Percentiles rank a stretch among this genome's conserved stretches.
These are phyloP conservation scores for Acacia melanoxylon DNA, from an alignment of 306 rosid genomes.

Conservation along the genomic window DNA sequence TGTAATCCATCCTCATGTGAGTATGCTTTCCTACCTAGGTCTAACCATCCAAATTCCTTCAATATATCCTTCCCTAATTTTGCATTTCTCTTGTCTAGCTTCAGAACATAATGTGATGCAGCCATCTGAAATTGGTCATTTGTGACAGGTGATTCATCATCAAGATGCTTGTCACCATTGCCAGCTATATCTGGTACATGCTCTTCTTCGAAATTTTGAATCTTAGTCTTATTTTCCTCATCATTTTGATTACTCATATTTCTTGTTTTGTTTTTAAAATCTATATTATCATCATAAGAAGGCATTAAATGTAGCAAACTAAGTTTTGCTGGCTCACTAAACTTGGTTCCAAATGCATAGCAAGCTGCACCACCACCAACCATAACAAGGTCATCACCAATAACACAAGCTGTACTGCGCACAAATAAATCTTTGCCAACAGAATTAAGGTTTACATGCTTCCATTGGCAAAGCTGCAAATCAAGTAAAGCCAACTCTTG, in stretches of 20 bases:
- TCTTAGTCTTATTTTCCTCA: conserved; percentile 29
- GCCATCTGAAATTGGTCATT: conserved; percentile 36
- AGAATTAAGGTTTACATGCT: conserved; percentile 67
- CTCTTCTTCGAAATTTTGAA: conserved; percentile 33
- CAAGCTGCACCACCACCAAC: conserved; percentile 95
- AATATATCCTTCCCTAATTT: conserved; percentile 81
- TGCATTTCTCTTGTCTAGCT: conserved; percentile 69
- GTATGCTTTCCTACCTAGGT: conserved; percentile 69
- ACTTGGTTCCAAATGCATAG: conserved; percentile 96
- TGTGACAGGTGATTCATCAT: conserved; percentile 29
- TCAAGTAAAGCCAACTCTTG: conserved; percentile 83
- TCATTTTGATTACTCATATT: conserved; percentile 31
- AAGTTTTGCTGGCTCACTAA: conserved; percentile 83
- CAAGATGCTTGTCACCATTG: conserved; percentile 33
- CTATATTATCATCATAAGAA: conserved; percentile 38
- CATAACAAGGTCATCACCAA: conserved; percentile 73
- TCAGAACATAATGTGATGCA: conserved; percentile 56
- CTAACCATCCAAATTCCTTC: conserved; percentile 95
- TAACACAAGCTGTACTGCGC: conserved; percentile 70
- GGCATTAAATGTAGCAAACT: conserved; percentile 47
- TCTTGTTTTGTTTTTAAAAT: conserved; percentile 31
- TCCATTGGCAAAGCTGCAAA: conserved; percentile 59
- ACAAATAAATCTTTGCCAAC: conserved; percentile 75
- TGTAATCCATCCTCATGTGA: conserved; percentile 60
- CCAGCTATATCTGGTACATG: conserved; percentile 36